Base-by-base conservation (phyloP, 2,329 filamentous ascomycete genomes). In the Aspergillus quadrilineatus region DNA sequence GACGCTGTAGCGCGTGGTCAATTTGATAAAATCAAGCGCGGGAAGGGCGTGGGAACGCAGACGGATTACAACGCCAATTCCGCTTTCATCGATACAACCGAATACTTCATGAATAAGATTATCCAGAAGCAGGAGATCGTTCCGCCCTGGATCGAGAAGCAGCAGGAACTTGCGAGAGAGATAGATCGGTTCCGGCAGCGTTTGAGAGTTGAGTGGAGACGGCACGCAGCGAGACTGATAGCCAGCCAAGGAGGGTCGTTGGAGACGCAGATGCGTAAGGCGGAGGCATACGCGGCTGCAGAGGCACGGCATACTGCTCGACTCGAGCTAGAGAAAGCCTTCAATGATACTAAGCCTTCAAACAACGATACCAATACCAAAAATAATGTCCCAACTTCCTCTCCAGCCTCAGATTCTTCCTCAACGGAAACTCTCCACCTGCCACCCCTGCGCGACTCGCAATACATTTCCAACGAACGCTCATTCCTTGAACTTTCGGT, bases 101-200 rank as follows among this genome's bases (percentile, higher is more conserved):
- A 97, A 74, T 97, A 97, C 71, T 90, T 97, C 66, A 89, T 97
- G 88, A 97, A 99, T 76, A 94, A 95, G 75, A 97, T 97, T 79
- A 97, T 99, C 61, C 90, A 97, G 75, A 88, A 89, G 57, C 94
- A 99, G 73, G 92, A 96, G 17, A 90, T 97, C 58, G 90, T 96
- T 0, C 94, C 94, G 0, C 93, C 93, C 0, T 99, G 94, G 94
- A 97, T 99, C 58, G 94, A 99, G 75, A 97, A 97, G 75, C 94
- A 99, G 72, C 93, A 97, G 70, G 92, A 97, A 67, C 78, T 97
- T 5, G 82, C 86, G 9, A 85, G 84, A 58, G 83, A 89, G 0
- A 82, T 87, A 1, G 82, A 80, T 10, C 80, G 81, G 1, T 97
- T 99, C 69, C 83, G 94, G 2, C 76, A 79, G 2, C 79, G 90